Base-by-base conservation (phyloP, 345 rosid genomes). In the Dovyalis caffra region DNA sequence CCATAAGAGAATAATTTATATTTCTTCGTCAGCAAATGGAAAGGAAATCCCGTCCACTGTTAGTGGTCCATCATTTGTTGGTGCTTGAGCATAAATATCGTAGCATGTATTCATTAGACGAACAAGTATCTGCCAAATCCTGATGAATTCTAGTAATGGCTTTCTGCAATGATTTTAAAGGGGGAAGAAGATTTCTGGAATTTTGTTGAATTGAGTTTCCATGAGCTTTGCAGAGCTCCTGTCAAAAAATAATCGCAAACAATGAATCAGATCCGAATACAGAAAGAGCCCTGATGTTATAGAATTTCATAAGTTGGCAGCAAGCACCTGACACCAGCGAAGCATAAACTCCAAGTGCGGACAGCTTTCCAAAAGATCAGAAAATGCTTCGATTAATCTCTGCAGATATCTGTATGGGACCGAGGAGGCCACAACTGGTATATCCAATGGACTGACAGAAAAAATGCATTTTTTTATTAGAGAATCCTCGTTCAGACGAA, bases 181-280 rank as follows among this genome's bases (percentile, higher is more conserved):
- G 85, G 26, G 99, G 98, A 74, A 93, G 90, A 67, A 95, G 83
- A 65, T 78, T 84, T 78, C 96, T 88, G 63, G 90, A 91, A 76
- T 88, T 91, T 77, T 91, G 94, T 66, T 91, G 93, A 66, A 95
- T 91, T 23, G 85, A 79, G 80, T 78, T 91, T 38, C 98, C 97
- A n/a, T 93, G 99, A 71, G 79, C 85, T 81, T 87, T 90, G 85
- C 98, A 93, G 20, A 93, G 74, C 85, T 91, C 98, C 99, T 93
- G 89, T 78, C 34, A 66, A 28, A 34, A 6, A 64, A 76, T 71
- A 28, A 72, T 20, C 66, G 62, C 60, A 70, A 72, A n/a, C 28
- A 69, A 43, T 26, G 25, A 65, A 68, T 65, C 57, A 64, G 66
- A 47, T 37, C 28, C 20, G 6, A 10, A 32, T 1, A 70, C n/a